phyloP scores from a whole-genome alignment of 805 yeast species.

The Metahyphopichia silvanorum region DNA sequence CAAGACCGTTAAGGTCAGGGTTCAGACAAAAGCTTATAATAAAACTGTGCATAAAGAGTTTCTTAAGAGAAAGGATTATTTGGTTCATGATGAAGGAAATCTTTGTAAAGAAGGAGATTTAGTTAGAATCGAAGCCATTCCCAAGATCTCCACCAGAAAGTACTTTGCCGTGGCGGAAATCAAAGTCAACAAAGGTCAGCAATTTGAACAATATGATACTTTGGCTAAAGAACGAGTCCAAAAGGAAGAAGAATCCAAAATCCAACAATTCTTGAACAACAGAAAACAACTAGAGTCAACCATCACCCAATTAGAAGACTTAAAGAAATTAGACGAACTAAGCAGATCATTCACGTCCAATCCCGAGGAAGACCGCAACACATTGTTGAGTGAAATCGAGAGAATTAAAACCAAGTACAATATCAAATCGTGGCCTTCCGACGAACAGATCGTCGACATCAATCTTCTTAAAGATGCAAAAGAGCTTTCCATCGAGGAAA shows the following conservation, averaged over 20 bases:
- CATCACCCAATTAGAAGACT: constrained; percentile 34
- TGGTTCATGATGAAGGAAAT: constrained; percentile 92
- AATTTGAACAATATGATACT: constrained; percentile 74
- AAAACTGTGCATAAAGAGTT: constrained; percentile 70
- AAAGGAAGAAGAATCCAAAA: constrained; percentile 60
- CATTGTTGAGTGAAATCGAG: constrained; percentile 28
- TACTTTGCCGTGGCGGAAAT: constrained; percentile 91
- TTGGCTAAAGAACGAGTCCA: constrained; percentile 68
- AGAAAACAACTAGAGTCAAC: constrained; percentile 23
- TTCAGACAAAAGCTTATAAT: constrained; percentile 73
- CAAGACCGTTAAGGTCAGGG: constrained; percentile 92
- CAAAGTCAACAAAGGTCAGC: constrained; percentile 84
- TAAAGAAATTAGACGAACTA: constrained; percentile 31
- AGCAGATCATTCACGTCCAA: constrained; percentile 22
- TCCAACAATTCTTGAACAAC: constrained; percentile 51
- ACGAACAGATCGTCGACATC: constrained; percentile 36
- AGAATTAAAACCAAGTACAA: constrained; percentile 35
- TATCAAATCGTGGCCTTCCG: constrained; percentile 39
- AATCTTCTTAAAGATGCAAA: constrained; percentile 23
- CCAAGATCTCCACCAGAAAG: constrained; percentile 80
- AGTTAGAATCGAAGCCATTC: constrained; percentile 86
- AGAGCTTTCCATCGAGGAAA: constrained; percentile 26
- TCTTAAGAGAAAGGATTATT: constrained; percentile 72
- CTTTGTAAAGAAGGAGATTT: constrained; percentile 93
- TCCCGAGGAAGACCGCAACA: constrained; percentile 17